These are phyloP conservation scores for Cladosporium sp. DNA, from an alignment of 2,329 filamentous ascomycete species.

Conservation along the genomic window DNA sequence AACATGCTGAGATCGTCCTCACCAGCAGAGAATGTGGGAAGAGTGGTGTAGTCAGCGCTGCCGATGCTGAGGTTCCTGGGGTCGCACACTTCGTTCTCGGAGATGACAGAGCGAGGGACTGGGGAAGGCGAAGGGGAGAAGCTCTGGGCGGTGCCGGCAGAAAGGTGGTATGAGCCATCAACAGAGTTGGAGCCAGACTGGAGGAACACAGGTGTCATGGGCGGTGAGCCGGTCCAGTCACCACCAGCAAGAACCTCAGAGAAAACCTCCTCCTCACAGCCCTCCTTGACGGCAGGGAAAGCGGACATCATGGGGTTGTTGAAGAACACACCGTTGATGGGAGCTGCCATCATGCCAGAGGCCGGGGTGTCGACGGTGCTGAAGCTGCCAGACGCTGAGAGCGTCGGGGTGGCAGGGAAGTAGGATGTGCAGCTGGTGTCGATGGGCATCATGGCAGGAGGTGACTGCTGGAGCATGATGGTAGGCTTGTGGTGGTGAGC, in stretches of 20 bases:
- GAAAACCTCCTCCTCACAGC: constrained; percentile 68
- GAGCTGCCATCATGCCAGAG: constrained; percentile 77
- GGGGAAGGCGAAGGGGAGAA: constrained; percentile 79
- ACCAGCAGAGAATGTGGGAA: constrained; percentile 61
- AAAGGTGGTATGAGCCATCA: constrained; percentile 67
- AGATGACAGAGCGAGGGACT: constrained; percentile 66
- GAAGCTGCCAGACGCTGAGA: constrained; percentile 81
- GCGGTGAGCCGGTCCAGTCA: constrained; percentile 80
- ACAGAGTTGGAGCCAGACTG: constrained; percentile 61
- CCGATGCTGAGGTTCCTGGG: constrained; percentile 82
- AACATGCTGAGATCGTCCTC: constrained; percentile 54
- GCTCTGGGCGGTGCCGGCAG: constrained; percentile 69
- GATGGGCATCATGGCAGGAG: constrained; percentile 56
- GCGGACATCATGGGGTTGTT: constrained; percentile 38
- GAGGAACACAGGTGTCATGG: constrained; percentile 79
- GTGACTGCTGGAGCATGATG: constrained; percentile 64
- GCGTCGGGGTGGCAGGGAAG: constrained; percentile 81
- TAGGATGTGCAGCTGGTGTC: constrained; percentile 74
- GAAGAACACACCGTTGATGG: constrained; percentile 62
- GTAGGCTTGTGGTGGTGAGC: constrained; percentile 73
- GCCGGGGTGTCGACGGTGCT: constrained; percentile 82
- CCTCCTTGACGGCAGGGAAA: constrained; percentile 67
- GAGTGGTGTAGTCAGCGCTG: constrained; percentile 63
- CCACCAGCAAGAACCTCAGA: constrained; percentile 70
- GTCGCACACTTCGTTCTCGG: constrained; percentile 76